Evolutionary conservation across 2,329 filamentous ascomycete genomes (phyloP).

Genomic region (Aureobasidium sp.): DNA sequence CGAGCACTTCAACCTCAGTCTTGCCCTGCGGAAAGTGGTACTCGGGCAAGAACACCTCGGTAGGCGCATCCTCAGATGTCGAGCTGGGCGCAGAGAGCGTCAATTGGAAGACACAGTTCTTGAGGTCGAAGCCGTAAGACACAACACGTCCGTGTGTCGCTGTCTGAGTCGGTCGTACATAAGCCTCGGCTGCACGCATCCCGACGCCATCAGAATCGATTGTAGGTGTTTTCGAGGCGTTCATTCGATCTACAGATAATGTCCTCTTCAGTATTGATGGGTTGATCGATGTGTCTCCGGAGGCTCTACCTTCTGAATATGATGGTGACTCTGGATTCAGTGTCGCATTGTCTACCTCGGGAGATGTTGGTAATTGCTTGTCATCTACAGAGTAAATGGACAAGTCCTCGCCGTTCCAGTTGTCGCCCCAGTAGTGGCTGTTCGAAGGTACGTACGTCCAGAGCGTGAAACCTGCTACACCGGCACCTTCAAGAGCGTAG

Average conservation of each 20-base stretch:
- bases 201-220: constrained; percentile 51
- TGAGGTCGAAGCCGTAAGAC: constrained; percentile 73
- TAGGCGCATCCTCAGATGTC: constrained; percentile 59
- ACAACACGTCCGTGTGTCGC: constrained; percentile 62
- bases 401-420: constrained; percentile 96
- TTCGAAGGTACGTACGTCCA: constrained; percentile 78
- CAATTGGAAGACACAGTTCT: constrained; percentile 67
- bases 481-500: constrained; percentile 78
- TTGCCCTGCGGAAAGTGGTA: constrained; percentile 80
- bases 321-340: constrained; percentile 42
- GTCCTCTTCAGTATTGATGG: constrained; percentile 68
- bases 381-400: constrained; percentile 87
- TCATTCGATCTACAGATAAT: constrained; percentile 50
- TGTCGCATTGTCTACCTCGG: constrained; percentile 37
- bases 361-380: constrained; percentile 44
- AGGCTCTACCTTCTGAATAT: constrained; percentile 46
- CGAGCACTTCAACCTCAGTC: constrained; percentile 65
- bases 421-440: constrained; percentile 74
- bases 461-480: constrained; percentile 75
- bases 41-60: constrained; percentile 76
- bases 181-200: constrained; percentile 86
- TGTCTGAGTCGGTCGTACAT: constrained; percentile 76
- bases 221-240: constrained; percentile 13
- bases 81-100: constrained; percentile 54
- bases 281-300: constrained; percentile 51